phyloP scores from a whole-genome alignment of 208 protist species.

The Phytomonas francai region DNA sequence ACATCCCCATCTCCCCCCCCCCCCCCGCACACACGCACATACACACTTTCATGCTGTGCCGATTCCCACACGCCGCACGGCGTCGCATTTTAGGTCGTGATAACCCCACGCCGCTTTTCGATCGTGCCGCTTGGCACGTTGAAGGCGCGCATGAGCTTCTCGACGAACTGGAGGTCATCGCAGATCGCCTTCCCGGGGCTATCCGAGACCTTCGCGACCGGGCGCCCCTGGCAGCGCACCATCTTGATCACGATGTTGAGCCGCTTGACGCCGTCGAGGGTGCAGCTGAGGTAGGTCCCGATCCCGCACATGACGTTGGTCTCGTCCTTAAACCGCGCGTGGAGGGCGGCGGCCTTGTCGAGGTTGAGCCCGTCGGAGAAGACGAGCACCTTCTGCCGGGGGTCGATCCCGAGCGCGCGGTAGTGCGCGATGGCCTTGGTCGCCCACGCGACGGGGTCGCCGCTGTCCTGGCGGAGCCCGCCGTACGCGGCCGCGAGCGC shows the following conservation, averaged over 20 bases:
- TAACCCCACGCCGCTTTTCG: background rate
- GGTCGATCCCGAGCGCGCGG: constrained; percentile 60
- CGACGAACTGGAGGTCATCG: constrained; percentile 45
- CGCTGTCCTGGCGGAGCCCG: constrained; percentile 80
- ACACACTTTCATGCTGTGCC: constrained; percentile 2
- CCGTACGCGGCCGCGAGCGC: constrained; percentile 51
- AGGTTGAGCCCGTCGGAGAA: constrained; percentile 87
- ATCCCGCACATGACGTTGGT: constrained; percentile 77
- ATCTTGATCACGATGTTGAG: constrained; percentile 91
- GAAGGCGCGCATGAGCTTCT: constrained; percentile 53
- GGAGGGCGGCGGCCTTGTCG: constrained; percentile 41
- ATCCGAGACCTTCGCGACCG: constrained; percentile 86
- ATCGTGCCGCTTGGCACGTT: constrained; percentile 16
- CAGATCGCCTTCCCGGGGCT: constrained; percentile 75
- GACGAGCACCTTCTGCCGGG: constrained; percentile 66
- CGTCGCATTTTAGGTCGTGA: background rate
- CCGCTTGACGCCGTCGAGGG: constrained; percentile 53
- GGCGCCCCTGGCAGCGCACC: constrained; percentile 76
- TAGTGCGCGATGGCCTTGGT: constrained; percentile 77
- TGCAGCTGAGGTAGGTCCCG: constrained; percentile 81
- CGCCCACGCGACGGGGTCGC: constrained; percentile 65
- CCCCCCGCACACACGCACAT: too few relatives aligned
- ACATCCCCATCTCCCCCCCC: too few relatives aligned
- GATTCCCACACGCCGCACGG: too few relatives aligned
- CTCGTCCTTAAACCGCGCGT: constrained; percentile 48